A percentile compares a stretch with the other conserved stretches of the same genome.
Evolutionary conservation across 441 rosid species (phyloP).

Genomic region (Populus hybrid): DNA sequence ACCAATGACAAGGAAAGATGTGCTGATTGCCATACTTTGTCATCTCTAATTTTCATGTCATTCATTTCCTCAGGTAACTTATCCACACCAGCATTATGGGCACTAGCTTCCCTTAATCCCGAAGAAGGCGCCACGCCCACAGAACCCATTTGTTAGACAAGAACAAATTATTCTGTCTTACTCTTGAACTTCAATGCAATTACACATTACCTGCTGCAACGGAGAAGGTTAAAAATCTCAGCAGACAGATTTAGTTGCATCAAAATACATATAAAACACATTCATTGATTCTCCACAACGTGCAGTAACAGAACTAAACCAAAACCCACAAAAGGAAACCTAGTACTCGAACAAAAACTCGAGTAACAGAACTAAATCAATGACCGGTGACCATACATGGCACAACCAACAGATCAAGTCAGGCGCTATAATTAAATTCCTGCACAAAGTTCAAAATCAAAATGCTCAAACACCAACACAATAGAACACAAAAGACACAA

Average conservation of each 20-base stretch:
- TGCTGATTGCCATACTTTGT: slow-evolving; percentile 40
- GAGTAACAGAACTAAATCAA: too few species aligned
- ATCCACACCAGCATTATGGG: slow-evolving; percentile 55
- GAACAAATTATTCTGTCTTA: slow-evolving; percentile 25
- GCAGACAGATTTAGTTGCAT: neutral
- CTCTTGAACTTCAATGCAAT: slow-evolving; percentile 21
- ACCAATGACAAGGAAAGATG: neutral
- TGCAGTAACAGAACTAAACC: neutral
- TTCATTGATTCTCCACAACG: neutral
- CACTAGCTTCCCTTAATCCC: slow-evolving; percentile 63
- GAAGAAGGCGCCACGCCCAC: slow-evolving; percentile 63
- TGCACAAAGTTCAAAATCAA: neutral
- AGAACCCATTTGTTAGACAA: slow-evolving; percentile 61
- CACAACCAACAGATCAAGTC: neutral
- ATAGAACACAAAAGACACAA: neutral
- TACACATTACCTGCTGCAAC: slow-evolving; percentile 40
- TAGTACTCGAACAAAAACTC: neutral
- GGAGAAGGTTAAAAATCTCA: slow-evolving; percentile 12
- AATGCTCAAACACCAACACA: neutral
- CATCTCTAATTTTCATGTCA: slow-evolving; percentile 90
- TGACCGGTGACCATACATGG: neutral
- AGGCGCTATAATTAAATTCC: neutral
- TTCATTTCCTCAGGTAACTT: slow-evolving; percentile 85
- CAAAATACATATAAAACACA: neutral
- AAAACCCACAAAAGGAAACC: neutral